Percentiles rank a stretch among this genome's conserved stretches.
Evolutionary conservation across 495 filamentous ascomycete genomes (phyloP).

Genomic region (Penicillium simplicissimum): DNA sequence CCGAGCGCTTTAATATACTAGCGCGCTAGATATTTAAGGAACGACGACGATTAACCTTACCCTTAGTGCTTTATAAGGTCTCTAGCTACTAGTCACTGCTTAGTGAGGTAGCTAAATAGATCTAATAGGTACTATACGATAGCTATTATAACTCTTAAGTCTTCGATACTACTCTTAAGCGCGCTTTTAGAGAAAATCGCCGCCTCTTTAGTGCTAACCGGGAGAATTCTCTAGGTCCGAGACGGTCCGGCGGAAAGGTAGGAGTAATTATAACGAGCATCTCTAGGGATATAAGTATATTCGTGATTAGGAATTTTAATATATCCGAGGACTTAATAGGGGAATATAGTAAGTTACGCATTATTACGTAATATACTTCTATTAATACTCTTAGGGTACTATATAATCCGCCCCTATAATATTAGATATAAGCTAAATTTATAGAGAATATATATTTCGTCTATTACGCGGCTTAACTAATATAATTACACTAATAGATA

Average conservation of each 20-base stretch:
- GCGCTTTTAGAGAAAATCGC: constrained; percentile 1
- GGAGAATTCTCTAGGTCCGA: not conserved
- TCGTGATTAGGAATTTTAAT: not conserved
- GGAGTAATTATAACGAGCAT: not conserved
- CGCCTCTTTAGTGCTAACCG: not conserved
- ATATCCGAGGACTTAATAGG: not conserved
- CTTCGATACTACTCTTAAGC: not conserved
- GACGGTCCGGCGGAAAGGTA: not conserved
- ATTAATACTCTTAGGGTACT: not conserved
- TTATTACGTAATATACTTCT: not conserved
- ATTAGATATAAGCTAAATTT: too few relatives aligned
- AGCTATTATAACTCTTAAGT: not conserved
- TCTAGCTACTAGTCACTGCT: not conserved
- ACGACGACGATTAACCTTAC: not conserved
- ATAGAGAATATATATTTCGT: too few relatives aligned
- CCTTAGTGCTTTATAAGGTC: not conserved
- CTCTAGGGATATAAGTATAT: not conserved
- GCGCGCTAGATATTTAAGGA: not conserved
- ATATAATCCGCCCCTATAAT: not conserved
- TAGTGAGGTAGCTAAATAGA: not conserved
- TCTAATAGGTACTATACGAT: not conserved
- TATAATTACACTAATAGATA: not conserved
- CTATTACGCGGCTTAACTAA: too few relatives aligned
- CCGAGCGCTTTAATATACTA: not conserved
- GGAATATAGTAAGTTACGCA: not conserved